Percentiles rank a stretch among this genome's conserved stretches.
Evolutionary conservation across 2,329 filamentous ascomycete species (phyloP).

Genomic region (Ophiosphaerella herpotricha): DNA sequence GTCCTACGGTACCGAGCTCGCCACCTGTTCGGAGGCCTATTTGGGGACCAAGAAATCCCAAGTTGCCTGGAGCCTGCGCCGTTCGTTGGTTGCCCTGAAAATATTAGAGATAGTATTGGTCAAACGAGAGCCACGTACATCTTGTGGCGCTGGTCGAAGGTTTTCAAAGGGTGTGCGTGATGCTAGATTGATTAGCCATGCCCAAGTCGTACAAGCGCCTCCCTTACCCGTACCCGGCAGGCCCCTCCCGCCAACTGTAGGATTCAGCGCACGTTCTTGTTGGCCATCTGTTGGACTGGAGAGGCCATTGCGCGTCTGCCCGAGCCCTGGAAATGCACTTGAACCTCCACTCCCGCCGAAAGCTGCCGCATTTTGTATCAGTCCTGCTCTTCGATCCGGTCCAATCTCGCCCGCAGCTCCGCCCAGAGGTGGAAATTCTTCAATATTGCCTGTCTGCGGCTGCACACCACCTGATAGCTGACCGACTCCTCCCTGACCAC

Average conservation of each 20-base stretch:
- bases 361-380: conserved; percentile 56
- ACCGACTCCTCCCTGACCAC: conserved; percentile 58
- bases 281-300: conserved; percentile 46
- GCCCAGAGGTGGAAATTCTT: conserved; percentile 65
- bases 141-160: conserved; percentile 30
- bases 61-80: conserved; percentile 32
- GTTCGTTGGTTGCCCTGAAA: conserved; percentile 29
- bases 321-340: conserved; percentile 49
- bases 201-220: not conserved
- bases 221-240: conserved; percentile 28
- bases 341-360: conserved; percentile 45
- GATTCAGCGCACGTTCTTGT: conserved; percentile 39
- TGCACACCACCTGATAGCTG: conserved; percentile 56
- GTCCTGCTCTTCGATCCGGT: conserved; percentile 55
- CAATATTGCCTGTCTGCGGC: conserved; percentile 61
- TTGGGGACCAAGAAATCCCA: conserved; percentile 38
- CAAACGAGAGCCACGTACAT: conserved; percentile 37
- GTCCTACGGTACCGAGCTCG: conserved; percentile 31
- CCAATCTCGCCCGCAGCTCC: conserved; percentile 57
- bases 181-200: conserved; percentile 9
- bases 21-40: conserved; percentile 23
- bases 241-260: conserved; percentile 36
- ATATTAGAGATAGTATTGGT: not conserved
- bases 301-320: conserved; percentile 51
- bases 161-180: conserved; percentile 40